A percentile compares a stretch with the other conserved stretches of the same genome.
phyloP scores from a whole-genome alignment of 805 yeast species.

The Candida boidinii region DNA sequence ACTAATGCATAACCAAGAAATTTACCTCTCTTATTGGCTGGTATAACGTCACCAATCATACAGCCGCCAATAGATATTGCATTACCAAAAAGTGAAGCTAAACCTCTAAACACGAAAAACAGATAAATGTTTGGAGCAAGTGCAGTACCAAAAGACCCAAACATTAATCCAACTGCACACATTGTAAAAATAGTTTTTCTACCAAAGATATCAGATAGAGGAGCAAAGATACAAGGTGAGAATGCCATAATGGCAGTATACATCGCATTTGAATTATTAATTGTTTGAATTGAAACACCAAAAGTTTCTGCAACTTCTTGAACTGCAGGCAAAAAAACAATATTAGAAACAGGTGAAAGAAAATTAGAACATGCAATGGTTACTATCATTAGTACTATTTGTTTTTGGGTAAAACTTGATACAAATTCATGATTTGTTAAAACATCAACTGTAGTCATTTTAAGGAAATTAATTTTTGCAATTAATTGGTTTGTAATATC shows the following conservation, averaged over 20 bases:
- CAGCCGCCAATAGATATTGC: slow-evolving; percentile 46
- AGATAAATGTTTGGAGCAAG: slow-evolving; percentile 41
- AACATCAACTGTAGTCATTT: too few relatives aligned
- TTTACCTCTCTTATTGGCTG: slow-evolving; percentile 40
- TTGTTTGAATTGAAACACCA: slow-evolving; percentile 35
- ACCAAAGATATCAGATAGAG: slow-evolving; percentile 45
- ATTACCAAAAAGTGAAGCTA: slow-evolving; percentile 46
- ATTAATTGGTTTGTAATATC: too few relatives aligned
- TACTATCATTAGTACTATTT: slow-evolving; percentile 22
- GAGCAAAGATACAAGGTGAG: slow-evolving; percentile 41
- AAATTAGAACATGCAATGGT: slow-evolving; percentile 32
- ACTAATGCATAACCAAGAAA: slow-evolving; percentile 39
- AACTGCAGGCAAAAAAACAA: slow-evolving; percentile 44
- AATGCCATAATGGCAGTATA: slow-evolving; percentile 43
- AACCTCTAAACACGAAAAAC: slow-evolving; percentile 43
- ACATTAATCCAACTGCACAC: slow-evolving; percentile 25
- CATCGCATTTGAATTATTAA: slow-evolving; percentile 41
- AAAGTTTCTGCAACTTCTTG: slow-evolving; percentile 37
- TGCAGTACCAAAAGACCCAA: slow-evolving; percentile 22
- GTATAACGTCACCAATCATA: slow-evolving; percentile 40
- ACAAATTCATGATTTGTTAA: too few relatives aligned
- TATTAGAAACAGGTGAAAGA: slow-evolving; percentile 33
- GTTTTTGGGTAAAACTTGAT: slow-evolving; percentile 14
- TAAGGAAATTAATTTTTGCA: too few relatives aligned
- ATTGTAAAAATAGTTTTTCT: slow-evolving; percentile 33